Evolutionary conservation across 2,329 filamentous ascomycete species (phyloP).

Genomic region (Ceratocystis alfenasii): DNA sequence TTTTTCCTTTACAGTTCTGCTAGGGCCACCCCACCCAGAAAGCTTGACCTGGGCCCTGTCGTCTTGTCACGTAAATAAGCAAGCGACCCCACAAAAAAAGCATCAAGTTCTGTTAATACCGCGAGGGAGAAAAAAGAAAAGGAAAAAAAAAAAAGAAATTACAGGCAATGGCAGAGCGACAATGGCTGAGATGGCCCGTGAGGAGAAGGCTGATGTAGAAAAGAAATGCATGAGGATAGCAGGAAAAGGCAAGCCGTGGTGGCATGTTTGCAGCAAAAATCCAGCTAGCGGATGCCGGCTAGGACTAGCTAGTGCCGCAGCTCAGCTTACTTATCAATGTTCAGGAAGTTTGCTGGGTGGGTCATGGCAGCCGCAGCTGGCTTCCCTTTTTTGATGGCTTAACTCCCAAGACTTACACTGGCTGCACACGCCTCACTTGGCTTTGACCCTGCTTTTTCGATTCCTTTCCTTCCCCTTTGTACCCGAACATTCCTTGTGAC

Average conservation of each 20-base stretch:
- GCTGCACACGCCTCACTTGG: slow-evolving; percentile 6
- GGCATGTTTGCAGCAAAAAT: background rate
- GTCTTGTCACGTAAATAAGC: slow-evolving; percentile 4
- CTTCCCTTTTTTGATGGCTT: background rate
- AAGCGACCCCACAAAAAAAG: background rate
- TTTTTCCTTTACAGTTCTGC: background rate
- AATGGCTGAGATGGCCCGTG: background rate
- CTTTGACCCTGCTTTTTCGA: slow-evolving; percentile 4
- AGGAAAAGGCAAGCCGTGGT: background rate
- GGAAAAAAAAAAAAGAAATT: background rate
- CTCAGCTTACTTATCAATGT: background rate
- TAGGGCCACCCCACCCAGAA: background rate
- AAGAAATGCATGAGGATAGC: background rate
- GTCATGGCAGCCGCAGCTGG: background rate
- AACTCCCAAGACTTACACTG: slow-evolving; percentile 4
- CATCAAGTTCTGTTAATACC: background rate
- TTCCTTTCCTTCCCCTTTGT: slow-evolving; percentile 10
- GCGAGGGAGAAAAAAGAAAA: background rate
- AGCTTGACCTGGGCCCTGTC: background rate
- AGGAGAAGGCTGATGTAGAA: background rate
- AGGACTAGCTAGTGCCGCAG: background rate
- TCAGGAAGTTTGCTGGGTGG: background rate
- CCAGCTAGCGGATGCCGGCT: too few relatives aligned
- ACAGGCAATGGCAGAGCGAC: background rate
- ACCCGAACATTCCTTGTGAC: slow-evolving; percentile 15